These are phyloP conservation scores for Yamadazyma siamensis DNA, from an alignment of 1,139 yeast genomes.

Conservation along the genomic window DNA sequence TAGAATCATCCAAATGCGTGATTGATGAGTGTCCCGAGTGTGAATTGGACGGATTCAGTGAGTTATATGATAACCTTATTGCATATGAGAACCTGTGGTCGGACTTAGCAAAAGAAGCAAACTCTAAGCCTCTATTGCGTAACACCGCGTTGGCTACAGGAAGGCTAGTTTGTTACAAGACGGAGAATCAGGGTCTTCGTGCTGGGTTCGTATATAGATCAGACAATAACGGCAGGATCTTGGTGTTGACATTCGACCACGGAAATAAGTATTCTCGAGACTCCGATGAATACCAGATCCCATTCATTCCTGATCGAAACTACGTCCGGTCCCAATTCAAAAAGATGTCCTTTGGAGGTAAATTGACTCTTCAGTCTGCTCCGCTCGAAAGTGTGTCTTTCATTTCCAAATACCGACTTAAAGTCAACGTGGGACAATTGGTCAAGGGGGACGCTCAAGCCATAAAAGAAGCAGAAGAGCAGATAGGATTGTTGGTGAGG, in stretches of 20 bases:
- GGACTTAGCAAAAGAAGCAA: slow-evolving; percentile 46
- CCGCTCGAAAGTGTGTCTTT: slow-evolving; percentile 49
- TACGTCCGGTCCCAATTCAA: slow-evolving; percentile 28
- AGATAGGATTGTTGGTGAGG: slow-evolving; percentile 36
- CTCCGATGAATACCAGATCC: slow-evolving; percentile 34
- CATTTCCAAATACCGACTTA: slow-evolving; percentile 43
- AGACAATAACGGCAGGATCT: slow-evolving; percentile 25
- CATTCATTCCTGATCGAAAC: slow-evolving; percentile 44
- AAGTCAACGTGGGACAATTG: slow-evolving; percentile 39
- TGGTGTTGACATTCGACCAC: slow-evolving; percentile 44
- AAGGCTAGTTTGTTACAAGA: slow-evolving; percentile 58
- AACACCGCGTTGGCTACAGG: slow-evolving; percentile 51
- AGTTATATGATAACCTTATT: slow-evolving; percentile 42
- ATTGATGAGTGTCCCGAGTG: slow-evolving; percentile 38
- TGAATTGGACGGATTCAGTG: slow-evolving; percentile 37
- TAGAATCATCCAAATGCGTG: slow-evolving; percentile 37
- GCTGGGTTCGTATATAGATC: slow-evolving; percentile 55
- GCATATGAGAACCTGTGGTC: slow-evolving; percentile 43
- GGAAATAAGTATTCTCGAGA: slow-evolving; percentile 35
- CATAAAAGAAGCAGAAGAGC: slow-evolving; percentile 37
- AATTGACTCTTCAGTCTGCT: slow-evolving; percentile 41
- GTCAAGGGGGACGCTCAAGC: slow-evolving; percentile 43
- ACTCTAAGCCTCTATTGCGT: slow-evolving; percentile 44
- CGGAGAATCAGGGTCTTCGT: slow-evolving; percentile 35
- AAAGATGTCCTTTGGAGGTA: slow-evolving; percentile 29